These are phyloP conservation scores for Lactarius deliciosus DNA, from an alignment of 768 basidiomycete genomes.

Conservation along the genomic window DNA sequence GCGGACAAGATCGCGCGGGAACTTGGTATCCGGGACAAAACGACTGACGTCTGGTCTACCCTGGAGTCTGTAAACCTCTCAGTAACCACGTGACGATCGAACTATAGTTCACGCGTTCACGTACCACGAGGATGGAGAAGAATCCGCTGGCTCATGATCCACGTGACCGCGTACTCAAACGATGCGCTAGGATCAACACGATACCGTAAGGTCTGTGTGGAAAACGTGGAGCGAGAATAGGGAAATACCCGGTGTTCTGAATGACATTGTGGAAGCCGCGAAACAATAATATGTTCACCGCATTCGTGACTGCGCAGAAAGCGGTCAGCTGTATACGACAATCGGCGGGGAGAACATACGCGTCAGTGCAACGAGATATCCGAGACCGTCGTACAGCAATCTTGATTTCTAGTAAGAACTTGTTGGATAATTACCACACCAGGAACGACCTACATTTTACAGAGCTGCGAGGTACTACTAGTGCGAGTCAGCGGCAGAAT, in stretches of 20 bases:
- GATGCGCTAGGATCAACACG: constrained; percentile 31
- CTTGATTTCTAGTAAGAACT: constrained; percentile 35
- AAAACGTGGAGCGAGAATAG: not conserved
- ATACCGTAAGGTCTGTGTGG: not conserved
- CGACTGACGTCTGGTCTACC: constrained; percentile 14
- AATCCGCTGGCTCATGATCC: constrained; percentile 40
- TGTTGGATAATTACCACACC: not conserved
- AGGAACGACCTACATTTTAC: constrained; percentile 32
- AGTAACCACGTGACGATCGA: not conserved
- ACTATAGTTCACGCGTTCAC: constrained; percentile 4
- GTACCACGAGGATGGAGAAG: constrained; percentile 38
- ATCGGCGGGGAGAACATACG: constrained; percentile 29
- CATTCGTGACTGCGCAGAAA: constrained; percentile 30
- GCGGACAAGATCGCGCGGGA: not conserved
- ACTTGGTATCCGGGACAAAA: constrained; percentile 1
- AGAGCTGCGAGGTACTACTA: constrained; percentile 34
- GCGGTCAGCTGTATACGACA: not conserved
- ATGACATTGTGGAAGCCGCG: constrained; percentile 26
- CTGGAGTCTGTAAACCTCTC: constrained; percentile 27
- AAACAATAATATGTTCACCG: constrained; percentile 35
- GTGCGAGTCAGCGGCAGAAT: not conserved
- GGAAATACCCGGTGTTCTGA: constrained; percentile 30
- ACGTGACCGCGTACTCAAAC: constrained; percentile 37
- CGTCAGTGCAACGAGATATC: constrained; percentile 59
- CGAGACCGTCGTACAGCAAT: constrained; percentile 67